Evolutionary conservation across 1,139 yeast genomes (phyloP).

Genomic region (Yamadazyma epiphylla): DNA sequence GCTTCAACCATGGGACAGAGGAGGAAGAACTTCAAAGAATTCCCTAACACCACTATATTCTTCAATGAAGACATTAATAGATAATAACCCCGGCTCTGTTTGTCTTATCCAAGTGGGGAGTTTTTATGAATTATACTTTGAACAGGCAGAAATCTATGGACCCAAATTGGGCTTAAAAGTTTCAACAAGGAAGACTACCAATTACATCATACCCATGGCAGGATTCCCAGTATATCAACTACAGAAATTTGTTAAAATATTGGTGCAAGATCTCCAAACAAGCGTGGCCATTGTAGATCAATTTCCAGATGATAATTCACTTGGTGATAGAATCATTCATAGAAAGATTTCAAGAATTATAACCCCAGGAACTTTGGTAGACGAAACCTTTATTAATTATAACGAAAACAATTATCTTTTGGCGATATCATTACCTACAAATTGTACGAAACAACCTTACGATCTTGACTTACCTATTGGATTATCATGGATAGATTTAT

Average conservation of each 20-base stretch:
- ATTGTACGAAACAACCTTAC: constrained; percentile 36
- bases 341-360: constrained; percentile 77
- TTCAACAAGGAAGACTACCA: constrained; percentile 36
- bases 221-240: constrained; percentile 81
- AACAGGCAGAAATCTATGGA: constrained; percentile 76
- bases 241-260: constrained; percentile 65
- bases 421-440: constrained; percentile 58
- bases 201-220: constrained; percentile 70
- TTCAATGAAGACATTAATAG: constrained; percentile 30
- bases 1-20: constrained; percentile 51
- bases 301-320: constrained; percentile 24
- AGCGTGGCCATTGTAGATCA: constrained; percentile 86
- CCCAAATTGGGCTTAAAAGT: constrained; percentile 62
- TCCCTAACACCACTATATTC: constrained; percentile 36
- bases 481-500: constrained; percentile 83
- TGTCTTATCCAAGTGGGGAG: constrained; percentile 86
- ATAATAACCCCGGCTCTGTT: constrained; percentile 57
- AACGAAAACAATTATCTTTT: constrained; percentile 68
- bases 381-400: constrained; percentile 77
- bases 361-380: constrained; percentile 91
- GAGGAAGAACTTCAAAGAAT: constrained; percentile 30
- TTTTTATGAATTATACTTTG: constrained; percentile 85
- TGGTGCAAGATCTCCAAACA: constrained; percentile 65
- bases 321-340: constrained; percentile 38
- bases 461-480: constrained; percentile 58